These are phyloP conservation scores for Thalassiosira exigua DNA, from an alignment of 352 stramenopile species.

Conservation along the genomic window DNA sequence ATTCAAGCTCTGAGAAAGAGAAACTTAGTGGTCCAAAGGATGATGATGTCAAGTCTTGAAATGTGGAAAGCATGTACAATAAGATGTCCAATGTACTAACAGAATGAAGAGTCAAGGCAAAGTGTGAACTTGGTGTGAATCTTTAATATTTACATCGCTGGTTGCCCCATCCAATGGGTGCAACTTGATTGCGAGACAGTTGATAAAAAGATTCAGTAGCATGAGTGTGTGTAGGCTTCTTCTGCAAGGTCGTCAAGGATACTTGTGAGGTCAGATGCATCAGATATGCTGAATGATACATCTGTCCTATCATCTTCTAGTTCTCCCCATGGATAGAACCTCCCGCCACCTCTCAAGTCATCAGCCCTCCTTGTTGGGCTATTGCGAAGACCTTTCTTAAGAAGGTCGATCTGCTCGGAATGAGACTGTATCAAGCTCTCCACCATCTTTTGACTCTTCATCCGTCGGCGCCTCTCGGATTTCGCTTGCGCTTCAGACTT, in stretches of 20 bases:
- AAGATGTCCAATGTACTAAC: too few species aligned
- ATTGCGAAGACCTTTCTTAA: constrained; percentile 36
- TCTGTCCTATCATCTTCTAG: constrained; percentile 35
- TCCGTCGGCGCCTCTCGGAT: constrained; percentile 36
- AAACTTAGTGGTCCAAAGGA: not conserved
- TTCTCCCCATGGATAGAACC: constrained; percentile 36
- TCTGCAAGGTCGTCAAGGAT: constrained; percentile 58
- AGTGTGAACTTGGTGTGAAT: too few species aligned
- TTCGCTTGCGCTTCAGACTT: constrained; percentile 50
- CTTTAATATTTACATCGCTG: too few species aligned
- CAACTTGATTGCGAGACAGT: not conserved
- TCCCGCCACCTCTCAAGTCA: constrained; percentile 5
- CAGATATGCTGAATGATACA: constrained; percentile 41
- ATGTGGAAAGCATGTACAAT: too few species aligned
- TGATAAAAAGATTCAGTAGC: constrained; percentile 2
- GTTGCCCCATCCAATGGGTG: constrained; percentile 8
- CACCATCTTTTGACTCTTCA: constrained; percentile 49
- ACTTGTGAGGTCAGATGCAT: constrained; percentile 50
- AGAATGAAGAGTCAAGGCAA: too few species aligned
- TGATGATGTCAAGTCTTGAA: constrained; percentile 1
- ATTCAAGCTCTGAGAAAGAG: not conserved
- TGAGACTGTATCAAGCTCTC: constrained; percentile 56
- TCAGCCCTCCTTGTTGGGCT: not conserved
- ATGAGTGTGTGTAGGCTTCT: constrained; percentile 49
- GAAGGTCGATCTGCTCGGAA: constrained; percentile 41